Evolutionary conservation across 106 monocot species (phyloP).

Genomic region (Dendrobium chrysotoxum): DNA sequence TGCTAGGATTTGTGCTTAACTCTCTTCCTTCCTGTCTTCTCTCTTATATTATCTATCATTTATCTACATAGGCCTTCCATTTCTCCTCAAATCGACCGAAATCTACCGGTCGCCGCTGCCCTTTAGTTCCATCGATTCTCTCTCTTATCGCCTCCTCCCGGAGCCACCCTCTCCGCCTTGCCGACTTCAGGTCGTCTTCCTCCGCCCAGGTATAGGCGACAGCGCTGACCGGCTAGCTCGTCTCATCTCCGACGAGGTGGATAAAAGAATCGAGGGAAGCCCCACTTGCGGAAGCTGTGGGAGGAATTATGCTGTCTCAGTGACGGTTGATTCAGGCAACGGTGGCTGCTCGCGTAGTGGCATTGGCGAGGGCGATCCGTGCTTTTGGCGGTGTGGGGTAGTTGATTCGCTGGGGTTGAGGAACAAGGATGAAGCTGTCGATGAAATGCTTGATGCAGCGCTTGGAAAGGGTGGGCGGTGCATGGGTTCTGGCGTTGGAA

Average conservation of each 20-base stretch:
- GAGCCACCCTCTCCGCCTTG: constrained; percentile 36
- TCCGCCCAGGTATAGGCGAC: constrained; percentile 5
- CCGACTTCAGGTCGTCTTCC: constrained; percentile 65
- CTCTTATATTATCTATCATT: background rate
- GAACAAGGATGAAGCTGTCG: constrained; percentile 37
- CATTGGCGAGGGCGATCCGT: constrained; percentile 5
- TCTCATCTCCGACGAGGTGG: constrained; percentile 21
- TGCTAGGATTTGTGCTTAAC: background rate
- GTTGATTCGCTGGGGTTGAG: constrained; percentile 1
- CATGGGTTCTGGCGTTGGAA: constrained; percentile 18
- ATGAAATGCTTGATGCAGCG: constrained; percentile 43
- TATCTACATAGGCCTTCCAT: constrained; percentile 32
- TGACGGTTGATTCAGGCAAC: constrained; percentile 2
- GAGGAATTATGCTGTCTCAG: background rate
- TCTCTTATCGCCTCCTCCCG: constrained; percentile 31
- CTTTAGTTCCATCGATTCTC: constrained; percentile 43
- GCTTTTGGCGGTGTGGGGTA: constrained; percentile 46
- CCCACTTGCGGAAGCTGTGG: constrained; percentile 6
- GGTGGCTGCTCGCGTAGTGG: constrained; percentile 14
- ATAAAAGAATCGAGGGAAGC: background rate
- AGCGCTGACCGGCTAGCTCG: background rate
- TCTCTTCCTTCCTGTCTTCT: background rate
- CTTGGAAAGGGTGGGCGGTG: constrained; percentile 7
- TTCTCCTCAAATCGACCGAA: constrained; percentile 71
- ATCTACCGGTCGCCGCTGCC: constrained; percentile 86